Conservation (phyloP, 75 land plant genomes). For the Selaginella moellendorffii region DNA sequence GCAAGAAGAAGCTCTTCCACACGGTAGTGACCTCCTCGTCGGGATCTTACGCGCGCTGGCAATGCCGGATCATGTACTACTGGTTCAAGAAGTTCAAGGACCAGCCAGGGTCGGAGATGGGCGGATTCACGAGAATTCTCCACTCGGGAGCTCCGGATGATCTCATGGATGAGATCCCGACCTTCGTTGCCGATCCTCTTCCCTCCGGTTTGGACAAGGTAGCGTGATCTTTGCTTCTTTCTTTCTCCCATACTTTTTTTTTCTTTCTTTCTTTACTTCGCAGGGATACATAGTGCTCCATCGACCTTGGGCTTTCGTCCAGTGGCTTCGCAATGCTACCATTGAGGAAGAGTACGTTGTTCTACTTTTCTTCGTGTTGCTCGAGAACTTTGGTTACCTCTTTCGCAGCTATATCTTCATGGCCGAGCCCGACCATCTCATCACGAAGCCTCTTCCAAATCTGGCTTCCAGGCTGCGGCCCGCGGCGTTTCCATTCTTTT, state of each 20-base stretch:
- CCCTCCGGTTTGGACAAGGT: background rate
- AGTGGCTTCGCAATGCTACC: background rate
- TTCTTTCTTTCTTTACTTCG: background rate
- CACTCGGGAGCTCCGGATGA: constrained; percentile 4
- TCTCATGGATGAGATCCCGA: constrained; percentile 3
- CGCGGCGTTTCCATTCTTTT: constrained; percentile 4
- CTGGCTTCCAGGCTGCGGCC: background rate
- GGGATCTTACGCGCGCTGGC: background rate
- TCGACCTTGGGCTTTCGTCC: background rate
- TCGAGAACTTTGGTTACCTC: constrained; percentile 6
- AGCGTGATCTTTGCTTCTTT: too few relatives aligned
- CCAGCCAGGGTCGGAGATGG: constrained; percentile 1
- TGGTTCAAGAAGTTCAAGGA: constrained; percentile 9
- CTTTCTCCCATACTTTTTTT: background rate
- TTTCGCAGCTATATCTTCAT: background rate
- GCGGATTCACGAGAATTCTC: background rate
- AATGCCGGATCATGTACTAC: constrained; percentile 1
- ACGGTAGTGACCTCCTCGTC: constrained; percentile 1
- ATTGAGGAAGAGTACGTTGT: constrained; percentile 1
- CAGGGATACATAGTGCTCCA: constrained; percentile 7
- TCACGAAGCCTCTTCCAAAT: background rate
- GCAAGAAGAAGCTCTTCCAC: background rate
- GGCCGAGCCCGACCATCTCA: constrained; percentile 3
- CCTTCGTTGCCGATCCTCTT: constrained; percentile 3
- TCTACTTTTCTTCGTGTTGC: too few relatives aligned